A percentile compares a stretch with the other conserved stretches of the same genome.
phyloP scores from a whole-genome alignment of 441 rosid genomes.

The Euphorbia corollata region DNA sequence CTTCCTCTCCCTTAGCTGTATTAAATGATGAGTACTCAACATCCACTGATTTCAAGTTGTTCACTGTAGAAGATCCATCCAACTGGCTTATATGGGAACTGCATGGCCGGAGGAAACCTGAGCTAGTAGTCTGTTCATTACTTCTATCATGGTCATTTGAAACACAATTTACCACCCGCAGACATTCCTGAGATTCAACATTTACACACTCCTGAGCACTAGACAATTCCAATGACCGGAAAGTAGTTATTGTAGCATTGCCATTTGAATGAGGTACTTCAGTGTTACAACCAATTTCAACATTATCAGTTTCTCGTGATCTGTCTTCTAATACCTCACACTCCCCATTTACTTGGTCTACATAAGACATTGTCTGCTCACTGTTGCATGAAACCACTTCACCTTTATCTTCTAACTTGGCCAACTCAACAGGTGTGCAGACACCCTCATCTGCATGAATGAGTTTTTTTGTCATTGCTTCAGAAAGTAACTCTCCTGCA shows the following conservation, averaged over 20 bases:
- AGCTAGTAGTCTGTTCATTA: constrained; percentile 22
- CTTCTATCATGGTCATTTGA: constrained; percentile 14
- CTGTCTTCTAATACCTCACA: constrained; percentile 12
- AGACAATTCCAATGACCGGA: constrained; percentile 28
- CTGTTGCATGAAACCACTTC: constrained; percentile 22
- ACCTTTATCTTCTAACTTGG: constrained; percentile 29
- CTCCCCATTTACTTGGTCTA: constrained; percentile 26
- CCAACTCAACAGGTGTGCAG: constrained; percentile 27
- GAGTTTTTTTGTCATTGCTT: constrained; percentile 27
- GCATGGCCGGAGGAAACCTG: constrained; percentile 31
- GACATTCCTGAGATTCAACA: constrained; percentile 34
- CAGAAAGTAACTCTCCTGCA: constrained; percentile 26
- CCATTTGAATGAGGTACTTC: constrained; percentile 22
- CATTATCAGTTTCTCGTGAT: constrained; percentile 26
- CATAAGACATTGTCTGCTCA: constrained; percentile 18
- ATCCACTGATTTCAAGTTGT: constrained; percentile 22
- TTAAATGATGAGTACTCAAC: constrained; percentile 21
- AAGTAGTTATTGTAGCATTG: constrained; percentile 25
- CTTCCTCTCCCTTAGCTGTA: constrained; percentile 23
- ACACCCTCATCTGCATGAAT: constrained; percentile 25
- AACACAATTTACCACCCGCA: constrained; percentile 27
- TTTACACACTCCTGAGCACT: constrained; percentile 27
- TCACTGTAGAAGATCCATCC: constrained; percentile 22
- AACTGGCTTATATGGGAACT: constrained; percentile 26
- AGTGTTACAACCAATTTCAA: constrained; percentile 20